phyloP scores from a whole-genome alignment of 2,329 filamentous ascomycete genomes.

The Macrophomina phaseolina region DNA sequence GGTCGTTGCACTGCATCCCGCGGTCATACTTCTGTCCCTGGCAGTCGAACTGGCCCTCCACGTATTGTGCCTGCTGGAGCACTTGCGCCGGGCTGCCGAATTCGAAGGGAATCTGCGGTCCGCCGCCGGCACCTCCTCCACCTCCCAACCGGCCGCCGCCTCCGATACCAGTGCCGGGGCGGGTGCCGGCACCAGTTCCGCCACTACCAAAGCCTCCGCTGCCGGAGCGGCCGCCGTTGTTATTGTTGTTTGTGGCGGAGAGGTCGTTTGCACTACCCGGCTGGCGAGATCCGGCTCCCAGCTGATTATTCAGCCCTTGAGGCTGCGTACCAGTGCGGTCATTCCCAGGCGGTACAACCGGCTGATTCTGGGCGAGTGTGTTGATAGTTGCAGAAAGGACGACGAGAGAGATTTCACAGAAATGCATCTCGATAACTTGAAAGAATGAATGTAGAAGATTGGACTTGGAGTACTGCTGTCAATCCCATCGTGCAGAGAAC shows the following conservation, averaged over 20 bases:
- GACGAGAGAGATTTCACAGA: neutral
- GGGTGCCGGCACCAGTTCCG: too few relatives aligned
- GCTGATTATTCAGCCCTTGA: too few relatives aligned
- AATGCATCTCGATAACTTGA: neutral
- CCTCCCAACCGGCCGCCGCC: neutral
- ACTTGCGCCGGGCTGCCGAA: neutral
- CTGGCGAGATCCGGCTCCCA: too few relatives aligned
- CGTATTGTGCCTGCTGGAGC: neutral
- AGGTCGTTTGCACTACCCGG: too few relatives aligned
- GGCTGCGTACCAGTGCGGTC: too few relatives aligned
- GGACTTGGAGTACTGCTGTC: neutral
- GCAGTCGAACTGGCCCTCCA: neutral
- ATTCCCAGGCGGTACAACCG: neutral
- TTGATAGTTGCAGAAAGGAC: neutral
- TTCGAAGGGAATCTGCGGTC: neutral
- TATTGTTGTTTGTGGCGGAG: neutral
- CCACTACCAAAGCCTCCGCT: neutral
- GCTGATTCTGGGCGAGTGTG: neutral
- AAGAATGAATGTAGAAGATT: neutral
- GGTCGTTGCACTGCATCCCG: neutral
- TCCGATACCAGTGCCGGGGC: neutral
- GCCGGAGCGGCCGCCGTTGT: neutral
- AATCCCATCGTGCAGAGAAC: too few relatives aligned
- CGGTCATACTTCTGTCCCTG: neutral
- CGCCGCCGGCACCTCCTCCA: neutral